Conservation (phyloP, 108 stramenopile species). For the Fistulifera pelliculosa region DNA sequence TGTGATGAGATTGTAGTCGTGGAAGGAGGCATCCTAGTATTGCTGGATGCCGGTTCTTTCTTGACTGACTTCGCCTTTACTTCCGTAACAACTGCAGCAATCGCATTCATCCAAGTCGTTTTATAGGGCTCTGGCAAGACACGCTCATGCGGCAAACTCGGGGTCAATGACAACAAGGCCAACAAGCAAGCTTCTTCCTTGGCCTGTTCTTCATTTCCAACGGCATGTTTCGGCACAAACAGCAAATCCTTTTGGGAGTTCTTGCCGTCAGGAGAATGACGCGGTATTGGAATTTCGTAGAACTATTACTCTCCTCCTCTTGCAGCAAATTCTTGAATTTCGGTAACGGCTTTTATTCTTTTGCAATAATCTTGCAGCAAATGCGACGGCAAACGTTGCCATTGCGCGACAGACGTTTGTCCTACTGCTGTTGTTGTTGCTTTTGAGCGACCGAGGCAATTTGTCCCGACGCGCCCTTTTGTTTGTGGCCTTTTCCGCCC, state of each 20-base stretch:
- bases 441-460: conserved; percentile 30
- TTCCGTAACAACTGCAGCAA: conserved; percentile 17
- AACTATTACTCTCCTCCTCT: conserved; percentile 5
- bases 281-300: conserved; percentile 24
- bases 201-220: conserved; percentile 70
- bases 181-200: conserved; percentile 82
- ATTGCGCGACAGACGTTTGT: conserved; percentile 63
- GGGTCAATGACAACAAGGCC: conserved; percentile 73
- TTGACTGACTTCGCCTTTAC: not conserved
- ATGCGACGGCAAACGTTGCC: conserved; percentile 77
- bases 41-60: not conserved
- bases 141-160: conserved; percentile 78
- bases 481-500: conserved; percentile 86
- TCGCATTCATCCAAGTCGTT: conserved; percentile 67
- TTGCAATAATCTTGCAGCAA: conserved; percentile 60
- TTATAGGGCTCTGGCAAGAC: conserved; percentile 90
- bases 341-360: conserved; percentile 50
- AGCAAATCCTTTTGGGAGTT: conserved; percentile 64
- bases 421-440: conserved; percentile 60
- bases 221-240: conserved; percentile 51
- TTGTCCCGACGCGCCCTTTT: conserved; percentile 74
- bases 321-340: conserved; percentile 25
- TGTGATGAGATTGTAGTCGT: conserved; percentile 13
- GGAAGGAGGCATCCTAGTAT: not conserved
- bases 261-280: conserved; percentile 80